Conservation (phyloP, 192 early-diverging fungal genomes). For the Rhizoclosmatium sp. region DNA sequence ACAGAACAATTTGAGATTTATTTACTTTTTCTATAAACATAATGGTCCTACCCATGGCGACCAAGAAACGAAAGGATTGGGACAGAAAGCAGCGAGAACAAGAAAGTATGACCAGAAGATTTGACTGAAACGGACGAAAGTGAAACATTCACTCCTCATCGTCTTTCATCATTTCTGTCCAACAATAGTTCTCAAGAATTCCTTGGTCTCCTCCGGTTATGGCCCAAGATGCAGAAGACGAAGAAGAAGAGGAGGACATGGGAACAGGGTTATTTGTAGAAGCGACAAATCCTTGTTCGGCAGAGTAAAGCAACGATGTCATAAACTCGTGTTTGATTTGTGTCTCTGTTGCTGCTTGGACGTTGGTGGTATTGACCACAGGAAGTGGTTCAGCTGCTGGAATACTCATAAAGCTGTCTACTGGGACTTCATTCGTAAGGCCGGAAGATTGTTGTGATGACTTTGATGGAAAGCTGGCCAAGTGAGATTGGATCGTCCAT, state of each 20-base stretch:
- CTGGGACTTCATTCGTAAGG: not conserved
- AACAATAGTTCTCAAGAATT: not conserved
- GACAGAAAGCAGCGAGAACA: not conserved
- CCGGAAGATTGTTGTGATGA: not conserved
- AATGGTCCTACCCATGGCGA: too few relatives aligned
- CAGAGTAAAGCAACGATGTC: not conserved
- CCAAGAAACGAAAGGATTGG: not conserved
- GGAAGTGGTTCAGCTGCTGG: not conserved
- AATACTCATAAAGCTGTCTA: conserved; percentile 1
- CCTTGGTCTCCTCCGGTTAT: not conserved
- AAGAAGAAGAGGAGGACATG: not conserved
- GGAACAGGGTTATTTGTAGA: not conserved
- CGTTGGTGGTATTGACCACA: not conserved
- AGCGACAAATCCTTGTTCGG: not conserved
- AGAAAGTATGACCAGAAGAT: not conserved
- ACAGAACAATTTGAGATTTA: not conserved
- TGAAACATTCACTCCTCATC: not conserved
- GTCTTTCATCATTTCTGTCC: not conserved
- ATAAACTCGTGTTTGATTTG: not conserved
- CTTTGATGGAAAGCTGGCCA: not conserved
- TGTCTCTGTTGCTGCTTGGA: not conserved
- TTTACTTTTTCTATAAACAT: too few relatives aligned
- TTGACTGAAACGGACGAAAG: not conserved
- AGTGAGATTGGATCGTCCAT: conserved; percentile 1
- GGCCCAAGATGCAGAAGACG: not conserved